A percentile compares a stretch with the other conserved stretches of the same genome.
Evolutionary conservation across 2,329 filamentous ascomycete species (phyloP).

Genomic region (Whalleya microplaca): DNA sequence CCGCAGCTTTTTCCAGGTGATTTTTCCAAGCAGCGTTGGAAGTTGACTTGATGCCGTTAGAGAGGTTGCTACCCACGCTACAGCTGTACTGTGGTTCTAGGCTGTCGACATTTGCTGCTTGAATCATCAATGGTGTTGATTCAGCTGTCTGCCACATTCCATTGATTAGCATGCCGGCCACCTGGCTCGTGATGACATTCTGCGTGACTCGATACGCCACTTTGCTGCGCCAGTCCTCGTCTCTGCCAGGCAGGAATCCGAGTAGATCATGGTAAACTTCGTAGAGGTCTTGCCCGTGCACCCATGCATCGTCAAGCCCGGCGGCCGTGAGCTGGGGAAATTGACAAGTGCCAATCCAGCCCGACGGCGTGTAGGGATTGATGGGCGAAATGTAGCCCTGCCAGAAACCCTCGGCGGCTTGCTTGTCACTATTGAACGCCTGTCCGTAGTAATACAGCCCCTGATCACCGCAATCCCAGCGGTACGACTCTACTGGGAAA

Average conservation of each 20-base stretch:
- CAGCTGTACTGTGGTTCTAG: constrained; percentile 77
- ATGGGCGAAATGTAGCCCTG: constrained; percentile 60
- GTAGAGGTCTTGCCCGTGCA: constrained; percentile 77
- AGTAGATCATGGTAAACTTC: constrained; percentile 75
- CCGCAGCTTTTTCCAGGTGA: constrained; percentile 61
- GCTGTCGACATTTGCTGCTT: constrained; percentile 66
- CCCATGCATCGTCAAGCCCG: constrained; percentile 74
- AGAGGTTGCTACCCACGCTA: constrained; percentile 49
- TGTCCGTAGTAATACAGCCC: constrained; percentile 72
- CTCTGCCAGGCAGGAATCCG: constrained; percentile 62
- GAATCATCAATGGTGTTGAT: constrained; percentile 51
- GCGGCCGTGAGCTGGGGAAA: constrained; percentile 79
- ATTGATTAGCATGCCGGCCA: constrained; percentile 73
- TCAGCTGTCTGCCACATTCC: constrained; percentile 64
- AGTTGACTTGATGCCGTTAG: constrained; percentile 48
- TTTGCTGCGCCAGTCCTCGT: constrained; percentile 45
- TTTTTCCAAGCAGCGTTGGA: constrained; percentile 59
- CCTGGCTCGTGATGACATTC: constrained; percentile 81
- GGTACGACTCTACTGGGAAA: constrained; percentile 73
- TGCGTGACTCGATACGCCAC: constrained; percentile 75
- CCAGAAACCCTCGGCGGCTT: constrained; percentile 64
- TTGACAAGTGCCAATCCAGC: constrained; percentile 75
- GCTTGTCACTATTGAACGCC: constrained; percentile 45
- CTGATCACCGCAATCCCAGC: constrained; percentile 73
- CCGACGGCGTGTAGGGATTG: constrained; percentile 69